Conservation (phyloP, 805 yeast species). For the Lachancea sp. region DNA sequence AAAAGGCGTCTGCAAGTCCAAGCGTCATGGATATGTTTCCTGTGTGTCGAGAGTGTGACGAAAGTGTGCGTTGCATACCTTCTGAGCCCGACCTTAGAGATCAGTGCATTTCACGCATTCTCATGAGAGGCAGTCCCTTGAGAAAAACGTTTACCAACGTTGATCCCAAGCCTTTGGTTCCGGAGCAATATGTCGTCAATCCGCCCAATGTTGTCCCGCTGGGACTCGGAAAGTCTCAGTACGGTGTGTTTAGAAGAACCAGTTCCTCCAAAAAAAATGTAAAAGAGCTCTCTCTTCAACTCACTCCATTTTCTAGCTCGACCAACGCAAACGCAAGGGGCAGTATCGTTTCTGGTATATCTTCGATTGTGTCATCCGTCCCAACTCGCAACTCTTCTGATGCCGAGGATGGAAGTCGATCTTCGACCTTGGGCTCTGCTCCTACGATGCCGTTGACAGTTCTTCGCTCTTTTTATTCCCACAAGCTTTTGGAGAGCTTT, state of each 20-base stretch:
- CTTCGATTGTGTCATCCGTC: constrained; percentile 14
- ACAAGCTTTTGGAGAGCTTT: constrained; percentile 18
- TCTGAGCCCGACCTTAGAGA: constrained; percentile 24
- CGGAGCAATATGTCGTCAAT: background rate
- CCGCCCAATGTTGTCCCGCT: background rate
- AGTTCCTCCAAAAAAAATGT: constrained; percentile 6
- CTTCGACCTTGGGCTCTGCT: background rate
- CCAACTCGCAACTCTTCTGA: constrained; percentile 4
- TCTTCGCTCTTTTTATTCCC: constrained; percentile 23
- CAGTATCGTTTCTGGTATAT: constrained; percentile 11
- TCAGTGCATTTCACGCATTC: constrained; percentile 21
- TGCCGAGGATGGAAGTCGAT: background rate
- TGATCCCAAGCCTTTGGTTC: background rate
- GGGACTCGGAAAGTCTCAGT: background rate
- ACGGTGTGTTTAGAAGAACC: background rate
- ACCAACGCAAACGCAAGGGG: constrained; percentile 4
- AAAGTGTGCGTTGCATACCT: constrained; percentile 25
- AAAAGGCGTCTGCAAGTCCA: constrained; percentile 8
- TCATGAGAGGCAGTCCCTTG: constrained; percentile 3
- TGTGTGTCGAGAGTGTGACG: constrained; percentile 19
- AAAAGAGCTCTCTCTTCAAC: constrained; percentile 5
- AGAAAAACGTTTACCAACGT: background rate
- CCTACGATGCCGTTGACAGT: constrained; percentile 16
- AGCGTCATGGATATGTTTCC: constrained; percentile 27
- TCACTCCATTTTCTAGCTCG: constrained; percentile 2